Evolutionary conservation across 1,139 yeast species (phyloP).

Genomic region (Pichia sp.): DNA sequence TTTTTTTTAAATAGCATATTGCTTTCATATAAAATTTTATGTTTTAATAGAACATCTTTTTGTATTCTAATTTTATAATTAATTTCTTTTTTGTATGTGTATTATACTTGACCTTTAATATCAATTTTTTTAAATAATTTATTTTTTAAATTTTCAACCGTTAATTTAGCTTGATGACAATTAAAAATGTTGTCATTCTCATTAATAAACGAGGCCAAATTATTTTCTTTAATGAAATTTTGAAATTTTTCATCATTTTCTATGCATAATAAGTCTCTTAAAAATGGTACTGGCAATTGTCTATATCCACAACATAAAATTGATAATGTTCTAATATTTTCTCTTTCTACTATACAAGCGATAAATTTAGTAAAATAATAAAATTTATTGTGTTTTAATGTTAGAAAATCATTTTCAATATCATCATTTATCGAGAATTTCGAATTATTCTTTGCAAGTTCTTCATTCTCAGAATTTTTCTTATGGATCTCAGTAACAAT

Average conservation of each 20-base stretch:
- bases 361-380: constrained; percentile 25
- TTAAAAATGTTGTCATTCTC: constrained; percentile 33
- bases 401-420: constrained; percentile 7
- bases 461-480: constrained; percentile 6
- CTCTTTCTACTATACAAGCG: constrained; percentile 28
- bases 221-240: constrained; percentile 38
- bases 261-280: constrained; percentile 46
- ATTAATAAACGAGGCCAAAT: constrained; percentile 35
- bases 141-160: constrained; percentile 39
- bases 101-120: constrained; percentile 77
- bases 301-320: constrained; percentile 57
- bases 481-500: constrained; percentile 6
- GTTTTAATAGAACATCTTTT: not conserved
- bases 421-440: not conserved
- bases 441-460: not conserved
- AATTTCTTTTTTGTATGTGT: not conserved
- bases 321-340: constrained; percentile 55
- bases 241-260: constrained; percentile 16
- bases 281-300: constrained; percentile 41
- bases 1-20: not conserved
- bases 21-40: not conserved
- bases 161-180: constrained; percentile 42
- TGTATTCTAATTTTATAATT: not conserved
- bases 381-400: constrained; percentile 19
- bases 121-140: constrained; percentile 62